These are phyloP conservation scores for Hypoxylon intermedium DNA, from an alignment of 495 filamentous ascomycete genomes.

Conservation along the genomic window DNA sequence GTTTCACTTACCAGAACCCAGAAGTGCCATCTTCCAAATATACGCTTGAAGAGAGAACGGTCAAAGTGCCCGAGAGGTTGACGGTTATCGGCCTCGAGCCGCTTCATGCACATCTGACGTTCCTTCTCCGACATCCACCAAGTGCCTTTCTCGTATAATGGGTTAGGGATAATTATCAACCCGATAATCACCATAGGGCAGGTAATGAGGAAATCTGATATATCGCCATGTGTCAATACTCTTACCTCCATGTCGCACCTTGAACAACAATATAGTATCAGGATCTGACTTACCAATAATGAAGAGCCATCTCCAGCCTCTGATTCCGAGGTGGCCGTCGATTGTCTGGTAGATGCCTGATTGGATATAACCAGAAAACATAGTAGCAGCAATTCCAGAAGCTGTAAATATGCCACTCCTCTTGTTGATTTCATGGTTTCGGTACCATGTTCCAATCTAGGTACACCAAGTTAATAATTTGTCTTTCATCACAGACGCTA, in stretches of 20 bases:
- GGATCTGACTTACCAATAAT: constrained; percentile 43
- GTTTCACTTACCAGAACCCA: constrained; percentile 23
- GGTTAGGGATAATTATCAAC: constrained; percentile 36
- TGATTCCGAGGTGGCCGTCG: constrained; percentile 52
- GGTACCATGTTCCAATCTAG: constrained; percentile 65
- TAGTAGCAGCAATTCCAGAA: constrained; percentile 42
- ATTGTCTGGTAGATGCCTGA: constrained; percentile 54
- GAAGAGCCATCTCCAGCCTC: constrained; percentile 61
- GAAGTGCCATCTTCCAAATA: constrained; percentile 45
- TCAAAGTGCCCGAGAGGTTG: constrained; percentile 40
- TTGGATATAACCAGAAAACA: constrained; percentile 54
- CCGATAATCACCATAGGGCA: constrained; percentile 42
- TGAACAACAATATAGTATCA: too few relatives aligned
- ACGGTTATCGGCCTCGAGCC: constrained; percentile 39
- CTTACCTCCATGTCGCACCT: too few relatives aligned
- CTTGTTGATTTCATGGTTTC: constrained; percentile 58
- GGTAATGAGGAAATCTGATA: constrained; percentile 36
- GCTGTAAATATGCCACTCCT: constrained; percentile 52
- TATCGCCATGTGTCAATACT: too few relatives aligned
- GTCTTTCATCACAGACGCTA: constrained; percentile 59
- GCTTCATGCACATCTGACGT: constrained; percentile 39
- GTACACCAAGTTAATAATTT: too few relatives aligned
- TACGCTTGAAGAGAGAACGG: constrained; percentile 32
- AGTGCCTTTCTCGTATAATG: constrained; percentile 34
- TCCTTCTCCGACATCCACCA: constrained; percentile 38